A percentile compares a stretch with the other conserved stretches of the same genome.
Evolutionary conservation across 1,139 yeast species (phyloP).

Genomic region (Candida sp.): DNA sequence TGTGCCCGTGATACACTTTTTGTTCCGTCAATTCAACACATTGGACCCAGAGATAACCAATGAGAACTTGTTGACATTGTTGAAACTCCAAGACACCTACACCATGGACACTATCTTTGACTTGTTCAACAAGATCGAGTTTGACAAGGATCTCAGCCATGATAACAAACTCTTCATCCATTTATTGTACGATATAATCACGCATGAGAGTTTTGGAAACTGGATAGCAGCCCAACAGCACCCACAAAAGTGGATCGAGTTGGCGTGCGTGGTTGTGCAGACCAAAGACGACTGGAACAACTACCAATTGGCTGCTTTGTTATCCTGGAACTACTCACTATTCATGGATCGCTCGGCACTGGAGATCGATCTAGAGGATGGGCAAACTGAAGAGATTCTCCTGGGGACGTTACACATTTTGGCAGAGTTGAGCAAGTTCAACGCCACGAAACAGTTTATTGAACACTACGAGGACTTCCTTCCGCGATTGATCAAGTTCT

Average conservation of each 20-base stretch:
- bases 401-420: slow-evolving; percentile 50
- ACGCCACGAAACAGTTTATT: slow-evolving; percentile 54
- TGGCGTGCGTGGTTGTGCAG: slow-evolving; percentile 34
- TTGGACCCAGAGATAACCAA: slow-evolving; percentile 14
- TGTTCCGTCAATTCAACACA: slow-evolving; percentile 16
- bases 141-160: slow-evolving; percentile 10
- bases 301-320: slow-evolving; percentile 50
- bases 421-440: slow-evolving; percentile 53
- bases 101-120: slow-evolving; percentile 6
- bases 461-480: slow-evolving; percentile 49
- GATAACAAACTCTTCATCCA: slow-evolving; percentile 16
- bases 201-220: slow-evolving; percentile 27
- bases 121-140: slow-evolving; percentile 8
- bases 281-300: slow-evolving; percentile 58
- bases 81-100: slow-evolving; percentile 4
- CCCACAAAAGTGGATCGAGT: slow-evolving; percentile 14
- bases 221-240: slow-evolving; percentile 17
- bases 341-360: slow-evolving; percentile 30
- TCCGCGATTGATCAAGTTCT: slow-evolving; percentile 44
- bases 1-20: slow-evolving; percentile 14
- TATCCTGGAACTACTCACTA: slow-evolving; percentile 55
- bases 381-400: slow-evolving; percentile 21
- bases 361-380: slow-evolving; percentile 16
- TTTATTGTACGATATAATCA: slow-evolving; percentile 19
- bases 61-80: slow-evolving; percentile 11